Conservation (phyloP, 2,329 filamentous ascomycete species). For the Phialocephala subalpina region DNA sequence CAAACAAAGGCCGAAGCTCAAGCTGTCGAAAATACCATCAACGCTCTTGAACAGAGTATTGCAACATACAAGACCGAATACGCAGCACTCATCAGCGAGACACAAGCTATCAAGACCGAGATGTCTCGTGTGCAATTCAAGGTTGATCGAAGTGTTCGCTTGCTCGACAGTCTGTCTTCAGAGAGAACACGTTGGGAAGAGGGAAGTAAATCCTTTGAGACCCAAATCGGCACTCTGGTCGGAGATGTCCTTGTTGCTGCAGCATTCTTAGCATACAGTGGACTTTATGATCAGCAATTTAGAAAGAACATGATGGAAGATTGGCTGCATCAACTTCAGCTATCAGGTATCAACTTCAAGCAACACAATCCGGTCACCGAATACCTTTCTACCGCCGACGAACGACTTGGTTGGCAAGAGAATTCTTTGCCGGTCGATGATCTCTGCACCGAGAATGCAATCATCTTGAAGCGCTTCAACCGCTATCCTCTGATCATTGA, state of each 20-base stretch:
- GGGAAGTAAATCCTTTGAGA: conserved; percentile 97
- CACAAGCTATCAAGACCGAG: conserved; percentile 94
- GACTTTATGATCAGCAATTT: conserved; percentile 98
- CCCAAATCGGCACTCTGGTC: conserved; percentile 94
- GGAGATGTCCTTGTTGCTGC: conserved; percentile 97
- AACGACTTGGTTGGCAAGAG: conserved; percentile 93
- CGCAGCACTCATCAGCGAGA: conserved; percentile 93
- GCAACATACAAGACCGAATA: conserved; percentile 96
- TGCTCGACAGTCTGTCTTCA: conserved; percentile 93
- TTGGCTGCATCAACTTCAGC: conserved; percentile 91
- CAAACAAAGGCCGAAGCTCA: conserved; percentile 94
- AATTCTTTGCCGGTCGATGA: conserved; percentile 95
- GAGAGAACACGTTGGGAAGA: conserved; percentile 95
- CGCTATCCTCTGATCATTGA: conserved; percentile 98
- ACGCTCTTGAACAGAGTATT: conserved; percentile 86
- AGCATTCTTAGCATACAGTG: conserved; percentile 95
- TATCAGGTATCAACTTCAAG: conserved; percentile 95
- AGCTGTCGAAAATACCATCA: conserved; percentile 88
- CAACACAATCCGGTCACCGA: conserved; percentile 93
- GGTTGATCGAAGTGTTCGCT: conserved; percentile 92
- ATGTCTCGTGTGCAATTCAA: conserved; percentile 98
- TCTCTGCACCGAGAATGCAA: conserved; percentile 97
- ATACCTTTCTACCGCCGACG: conserved; percentile 95
- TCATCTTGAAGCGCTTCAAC: conserved; percentile 97
- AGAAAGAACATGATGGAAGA: conserved; percentile 97